Conservation (phyloP, 2,329 filamentous ascomycete genomes). For the Aspergillus eucalypticola region DNA sequence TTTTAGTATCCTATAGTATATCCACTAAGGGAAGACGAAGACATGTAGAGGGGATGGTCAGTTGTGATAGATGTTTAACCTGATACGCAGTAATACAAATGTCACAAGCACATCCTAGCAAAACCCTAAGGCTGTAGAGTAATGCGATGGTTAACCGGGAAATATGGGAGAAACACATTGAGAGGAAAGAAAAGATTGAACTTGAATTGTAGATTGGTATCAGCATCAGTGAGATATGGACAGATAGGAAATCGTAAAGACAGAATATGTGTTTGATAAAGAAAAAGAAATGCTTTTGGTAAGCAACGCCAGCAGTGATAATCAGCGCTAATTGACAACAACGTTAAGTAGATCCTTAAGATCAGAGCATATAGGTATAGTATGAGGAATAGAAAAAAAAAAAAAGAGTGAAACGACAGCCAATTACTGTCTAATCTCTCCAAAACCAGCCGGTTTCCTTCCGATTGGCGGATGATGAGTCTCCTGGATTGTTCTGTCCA, state of each 20-base stretch:
- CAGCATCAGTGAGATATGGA: not conserved
- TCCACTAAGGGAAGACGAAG: not conserved
- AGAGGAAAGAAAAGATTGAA: too few species aligned
- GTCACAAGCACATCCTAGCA: too few species aligned
- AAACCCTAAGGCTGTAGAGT: too few species aligned
- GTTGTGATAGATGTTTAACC: not conserved
- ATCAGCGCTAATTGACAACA: constrained; percentile 2
- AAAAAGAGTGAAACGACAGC: not conserved
- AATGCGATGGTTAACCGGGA: too few species aligned
- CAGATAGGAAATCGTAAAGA: not conserved
- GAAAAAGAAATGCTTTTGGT: not conserved
- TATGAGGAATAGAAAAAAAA: not conserved
- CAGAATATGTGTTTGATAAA: not conserved
- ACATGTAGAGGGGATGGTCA: not conserved
- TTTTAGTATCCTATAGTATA: not conserved
- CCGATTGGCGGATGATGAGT: constrained; percentile 10
- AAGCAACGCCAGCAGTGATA: not conserved
- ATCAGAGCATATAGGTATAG: not conserved
- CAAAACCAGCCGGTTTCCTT: constrained; percentile 40
- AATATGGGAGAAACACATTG: too few species aligned
- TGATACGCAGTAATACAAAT: not conserved
- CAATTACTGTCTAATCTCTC: constrained; percentile 29
- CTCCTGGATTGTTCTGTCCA: not conserved
- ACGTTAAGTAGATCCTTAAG: not conserved
- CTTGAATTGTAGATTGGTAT: not conserved